Base-by-base conservation (phyloP, 164 flowering plant species). In the Vitis rupestris region DNA sequence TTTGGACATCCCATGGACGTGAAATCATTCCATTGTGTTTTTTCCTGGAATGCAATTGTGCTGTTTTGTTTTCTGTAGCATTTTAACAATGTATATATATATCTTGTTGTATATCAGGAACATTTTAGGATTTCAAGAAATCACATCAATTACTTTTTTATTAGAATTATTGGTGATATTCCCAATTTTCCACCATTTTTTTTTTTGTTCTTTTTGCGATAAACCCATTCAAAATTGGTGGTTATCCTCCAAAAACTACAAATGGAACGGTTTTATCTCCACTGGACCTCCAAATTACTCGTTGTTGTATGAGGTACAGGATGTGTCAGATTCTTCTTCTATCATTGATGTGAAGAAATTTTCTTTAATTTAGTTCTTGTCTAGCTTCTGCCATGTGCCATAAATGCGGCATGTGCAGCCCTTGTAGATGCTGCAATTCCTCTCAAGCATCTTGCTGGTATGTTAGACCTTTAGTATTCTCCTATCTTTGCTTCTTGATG, bases 381-480 rank as follows among this genome's bases (percentile, higher is more conserved):
- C 27, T 79, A 94, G 98, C 97, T 94, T 79, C 91, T 94, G 5
- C 92, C 97, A 4, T 90, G 97, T 79, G 97, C 98, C 58, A 83
- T 90, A 73, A 93, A 94, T 82, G 98, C 97, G 51, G 85, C 93
- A 14, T 92, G 94, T 83, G 91, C 87, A 72, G 99, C 99, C 27
- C 94, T 94, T 74, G 90, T 94, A 14, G 99, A 94, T 85, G 97
- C 97, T 64, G 95, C 94, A 61, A 87, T 91, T 70, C 94, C 97
- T 70, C 70, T 94, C 76, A 94, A 86, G 81, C 89, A 91, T 84
- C 90, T 92, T 73, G 94, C 99, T 78, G 97, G 99, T 94, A 86
- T 76, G 75, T 29, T 50, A 60, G 23, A 50, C 53, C 6, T 30
- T n/a, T 10, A 6, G 10, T 14, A 44, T 37, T 19, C 23, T 71